Conservation (phyloP, 805 yeast species). For the Candida xyloterini region DNA sequence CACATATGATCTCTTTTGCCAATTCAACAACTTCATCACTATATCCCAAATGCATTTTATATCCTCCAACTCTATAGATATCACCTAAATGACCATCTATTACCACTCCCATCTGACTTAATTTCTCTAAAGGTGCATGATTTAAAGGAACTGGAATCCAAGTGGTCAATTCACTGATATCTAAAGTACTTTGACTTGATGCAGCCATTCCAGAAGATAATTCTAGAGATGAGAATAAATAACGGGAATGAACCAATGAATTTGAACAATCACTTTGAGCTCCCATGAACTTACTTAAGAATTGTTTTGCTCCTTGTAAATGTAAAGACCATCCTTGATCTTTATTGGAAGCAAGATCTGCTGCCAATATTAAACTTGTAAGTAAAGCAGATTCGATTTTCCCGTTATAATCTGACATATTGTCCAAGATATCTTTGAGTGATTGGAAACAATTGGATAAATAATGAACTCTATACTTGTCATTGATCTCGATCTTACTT, state of each 20-base stretch:
- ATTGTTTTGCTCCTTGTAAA: slow-evolving; percentile 60
- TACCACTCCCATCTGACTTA: slow-evolving; percentile 26
- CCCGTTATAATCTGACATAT: slow-evolving; percentile 33
- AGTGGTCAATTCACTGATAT: slow-evolving; percentile 39
- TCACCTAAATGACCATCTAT: slow-evolving; percentile 22
- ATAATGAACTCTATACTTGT: slow-evolving; percentile 55
- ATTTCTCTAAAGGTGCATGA: slow-evolving; percentile 23
- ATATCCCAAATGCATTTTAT: slow-evolving; percentile 29
- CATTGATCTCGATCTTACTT: slow-evolving; percentile 38
- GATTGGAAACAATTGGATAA: slow-evolving; percentile 61
- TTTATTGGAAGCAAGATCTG: slow-evolving; percentile 53
- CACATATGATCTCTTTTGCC: slow-evolving; percentile 23
- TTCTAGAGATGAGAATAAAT: slow-evolving; percentile 47
- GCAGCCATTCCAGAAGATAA: slow-evolving; percentile 53
- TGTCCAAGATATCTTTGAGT: slow-evolving; percentile 46
- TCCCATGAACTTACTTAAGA: slow-evolving; percentile 43
- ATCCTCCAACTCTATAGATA: slow-evolving; percentile 19
- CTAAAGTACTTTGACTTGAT: slow-evolving; percentile 49
- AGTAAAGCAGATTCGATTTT: slow-evolving; percentile 64
- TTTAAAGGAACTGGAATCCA: slow-evolving; percentile 29
- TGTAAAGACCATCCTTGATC: slow-evolving; percentile 62
- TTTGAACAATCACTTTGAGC: slow-evolving; percentile 11
- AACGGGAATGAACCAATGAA: slow-evolving; percentile 23
- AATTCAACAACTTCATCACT: slow-evolving; percentile 27
- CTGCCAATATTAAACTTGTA: slow-evolving; percentile 61